Evolutionary conservation across 306 rosid species (phyloP).

Genomic region (Ochetophila trinervis): DNA sequence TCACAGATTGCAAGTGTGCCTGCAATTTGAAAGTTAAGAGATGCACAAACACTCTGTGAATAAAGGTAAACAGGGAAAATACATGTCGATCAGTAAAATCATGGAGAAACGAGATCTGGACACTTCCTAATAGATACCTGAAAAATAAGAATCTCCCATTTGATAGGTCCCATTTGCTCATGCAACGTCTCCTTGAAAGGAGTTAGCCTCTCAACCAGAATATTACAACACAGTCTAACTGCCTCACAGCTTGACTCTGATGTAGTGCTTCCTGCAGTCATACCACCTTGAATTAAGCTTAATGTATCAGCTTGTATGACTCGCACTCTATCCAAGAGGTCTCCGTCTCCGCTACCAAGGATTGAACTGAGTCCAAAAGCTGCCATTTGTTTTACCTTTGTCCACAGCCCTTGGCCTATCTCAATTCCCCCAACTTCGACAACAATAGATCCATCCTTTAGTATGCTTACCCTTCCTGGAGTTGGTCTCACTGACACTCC

Average conservation of each 20-base stretch:
- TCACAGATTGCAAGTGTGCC: conserved; percentile 64
- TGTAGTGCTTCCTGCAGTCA: conserved; percentile 87
- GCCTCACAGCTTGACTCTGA: conserved; percentile 94
- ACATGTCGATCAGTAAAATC: no score
- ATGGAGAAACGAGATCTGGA: not conserved
- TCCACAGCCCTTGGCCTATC: conserved; percentile 97
- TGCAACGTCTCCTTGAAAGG: conserved; percentile 59
- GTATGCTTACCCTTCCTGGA: conserved; percentile 80
- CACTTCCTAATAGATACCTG: conserved; percentile 46
- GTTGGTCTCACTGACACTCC: conserved; percentile 50
- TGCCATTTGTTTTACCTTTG: conserved; percentile 86
- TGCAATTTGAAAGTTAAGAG: conserved; percentile 36
- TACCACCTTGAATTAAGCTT: conserved; percentile 87
- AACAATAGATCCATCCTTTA: conserved; percentile 65
- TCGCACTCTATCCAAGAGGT: conserved; percentile 58
- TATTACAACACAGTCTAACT: conserved; percentile 66
- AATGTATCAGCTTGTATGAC: conserved; percentile 76
- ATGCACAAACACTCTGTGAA: not conserved
- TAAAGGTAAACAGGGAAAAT: not conserved
- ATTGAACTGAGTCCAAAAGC: conserved; percentile 67
- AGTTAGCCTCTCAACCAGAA: conserved; percentile 70
- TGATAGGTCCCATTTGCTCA: conserved; percentile 51
- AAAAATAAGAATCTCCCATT: conserved; percentile 70
- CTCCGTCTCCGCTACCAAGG: conserved; percentile 43
- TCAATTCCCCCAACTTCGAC: conserved; percentile 97